Percentiles rank a stretch among this genome's conserved stretches.
These are phyloP conservation scores for Arabidopsis thaliana DNA, from an alignment of 345 rosid genomes.

Conservation along the genomic window DNA sequence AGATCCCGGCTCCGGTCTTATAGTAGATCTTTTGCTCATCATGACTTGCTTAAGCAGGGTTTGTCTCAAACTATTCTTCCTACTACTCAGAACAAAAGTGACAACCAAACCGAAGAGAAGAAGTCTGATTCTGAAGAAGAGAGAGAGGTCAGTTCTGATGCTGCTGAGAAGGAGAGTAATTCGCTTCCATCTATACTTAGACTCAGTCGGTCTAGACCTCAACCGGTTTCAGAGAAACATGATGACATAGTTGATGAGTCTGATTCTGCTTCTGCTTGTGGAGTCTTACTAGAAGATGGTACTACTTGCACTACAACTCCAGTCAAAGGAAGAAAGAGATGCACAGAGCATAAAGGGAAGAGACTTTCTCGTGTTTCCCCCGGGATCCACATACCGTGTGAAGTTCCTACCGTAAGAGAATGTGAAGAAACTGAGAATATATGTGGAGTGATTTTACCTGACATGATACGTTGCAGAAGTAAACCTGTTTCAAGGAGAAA, in stretches of 20 bases:
- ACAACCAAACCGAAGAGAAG: slow-evolving; percentile 52
- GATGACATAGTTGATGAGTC: slow-evolving; percentile 24
- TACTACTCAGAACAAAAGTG: slow-evolving; percentile 50
- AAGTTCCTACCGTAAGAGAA: slow-evolving; percentile 12
- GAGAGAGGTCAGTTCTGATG: slow-evolving; percentile 21
- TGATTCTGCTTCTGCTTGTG: slow-evolving; percentile 51
- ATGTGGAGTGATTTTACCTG: slow-evolving; percentile 63
- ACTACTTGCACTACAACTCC: slow-evolving; percentile 55
- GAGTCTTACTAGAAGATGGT: slow-evolving; percentile 57
- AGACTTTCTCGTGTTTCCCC: not conserved
- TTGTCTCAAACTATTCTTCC: slow-evolving; percentile 47
- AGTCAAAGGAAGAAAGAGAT: slow-evolving; percentile 41
- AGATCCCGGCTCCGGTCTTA: slow-evolving; percentile 65
- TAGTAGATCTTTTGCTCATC: slow-evolving; percentile 65
- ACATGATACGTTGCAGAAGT: slow-evolving; percentile 56
- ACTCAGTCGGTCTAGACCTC: slow-evolving; percentile 61
- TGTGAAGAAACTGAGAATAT: slow-evolving; percentile 23
- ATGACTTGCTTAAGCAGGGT: slow-evolving; percentile 51
- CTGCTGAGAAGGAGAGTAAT: slow-evolving; percentile 44
- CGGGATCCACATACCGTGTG: not conserved
- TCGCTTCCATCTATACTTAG: slow-evolving; percentile 49
- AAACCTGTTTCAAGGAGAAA: slow-evolving; percentile 56
- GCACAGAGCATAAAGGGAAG: slow-evolving; percentile 54
- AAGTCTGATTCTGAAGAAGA: slow-evolving; percentile 36
- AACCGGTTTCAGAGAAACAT: slow-evolving; percentile 48